Percentiles rank a stretch among this genome's conserved stretches.
Evolutionary conservation across 352 stramenopile genomes (phyloP).

Genomic region (Phytophthora citricola): DNA sequence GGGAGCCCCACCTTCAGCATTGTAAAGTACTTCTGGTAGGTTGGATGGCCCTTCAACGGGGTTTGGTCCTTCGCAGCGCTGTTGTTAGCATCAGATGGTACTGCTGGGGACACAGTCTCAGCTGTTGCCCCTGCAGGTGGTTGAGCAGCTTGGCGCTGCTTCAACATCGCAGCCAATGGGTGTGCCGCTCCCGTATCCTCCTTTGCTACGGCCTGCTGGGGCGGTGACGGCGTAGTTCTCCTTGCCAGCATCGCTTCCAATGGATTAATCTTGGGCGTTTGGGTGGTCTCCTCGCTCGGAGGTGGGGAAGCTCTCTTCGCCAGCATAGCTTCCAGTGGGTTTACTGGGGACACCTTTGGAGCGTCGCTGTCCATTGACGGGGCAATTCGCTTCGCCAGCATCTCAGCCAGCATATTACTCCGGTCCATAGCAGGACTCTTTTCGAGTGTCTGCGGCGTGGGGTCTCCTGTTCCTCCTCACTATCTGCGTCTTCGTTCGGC

Average conservation of each 20-base stretch:
- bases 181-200: conserved; percentile 24
- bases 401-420: conserved; percentile 46
- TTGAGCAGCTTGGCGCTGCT: conserved; percentile 38
- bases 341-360: background rate
- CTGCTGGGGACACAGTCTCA: background rate
- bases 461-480: conserved; percentile 15
- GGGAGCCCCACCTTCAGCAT: conserved; percentile 84
- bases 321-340: conserved; percentile 46
- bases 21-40: conserved; percentile 82
- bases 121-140: conserved; percentile 9
- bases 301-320: conserved; percentile 29
- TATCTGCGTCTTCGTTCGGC: conserved; percentile 15
- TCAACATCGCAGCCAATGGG: conserved; percentile 51
- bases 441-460: conserved; percentile 5
- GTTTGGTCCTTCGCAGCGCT: conserved; percentile 35
- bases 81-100: conserved; percentile 10
- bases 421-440: conserved; percentile 21
- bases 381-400: conserved; percentile 38
- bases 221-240: conserved; percentile 20
- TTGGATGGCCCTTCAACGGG: conserved; percentile 69
- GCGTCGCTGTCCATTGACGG: conserved; percentile 17
- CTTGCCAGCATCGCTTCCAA: conserved; percentile 54
- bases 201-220: background rate
- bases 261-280: conserved; percentile 41
- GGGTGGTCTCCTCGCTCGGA: conserved; percentile 7